These are phyloP conservation scores for Pseudonitzschia pungens DNA, from an alignment of 108 stramenopile genomes.

Conservation along the genomic window DNA sequence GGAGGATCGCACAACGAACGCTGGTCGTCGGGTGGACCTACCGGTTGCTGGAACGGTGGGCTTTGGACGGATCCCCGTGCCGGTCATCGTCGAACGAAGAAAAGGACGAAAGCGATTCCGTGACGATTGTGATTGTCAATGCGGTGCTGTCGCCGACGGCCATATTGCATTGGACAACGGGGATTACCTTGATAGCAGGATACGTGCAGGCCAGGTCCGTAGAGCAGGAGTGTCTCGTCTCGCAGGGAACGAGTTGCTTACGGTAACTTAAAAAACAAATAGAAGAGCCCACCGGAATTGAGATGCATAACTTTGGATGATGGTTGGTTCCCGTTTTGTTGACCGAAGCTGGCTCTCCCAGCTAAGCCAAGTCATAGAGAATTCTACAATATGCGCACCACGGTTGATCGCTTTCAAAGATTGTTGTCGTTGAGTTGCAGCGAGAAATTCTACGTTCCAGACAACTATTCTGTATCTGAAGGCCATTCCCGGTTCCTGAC, in stretches of 20 bases:
- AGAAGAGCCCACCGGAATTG: too few species aligned
- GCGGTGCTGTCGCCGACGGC: constrained; percentile 38
- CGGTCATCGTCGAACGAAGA: constrained; percentile 7
- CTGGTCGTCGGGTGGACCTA: constrained; percentile 41
- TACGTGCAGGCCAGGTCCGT: constrained; percentile 30
- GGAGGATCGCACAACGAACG: constrained; percentile 20
- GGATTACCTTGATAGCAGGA: constrained; percentile 35
- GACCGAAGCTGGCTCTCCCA: too few species aligned
- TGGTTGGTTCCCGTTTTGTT: too few species aligned
- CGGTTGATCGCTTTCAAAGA: too few species aligned
- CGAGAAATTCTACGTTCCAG: too few species aligned
- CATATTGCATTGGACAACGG: constrained; percentile 38
- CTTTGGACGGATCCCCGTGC: constrained; percentile 28
- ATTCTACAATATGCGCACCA: too few species aligned
- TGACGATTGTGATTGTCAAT: constrained; percentile 2
- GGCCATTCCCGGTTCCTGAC: too few species aligned
- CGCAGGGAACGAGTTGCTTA: neutral
- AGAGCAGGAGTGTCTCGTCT: neutral
- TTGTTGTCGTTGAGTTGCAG: too few species aligned
- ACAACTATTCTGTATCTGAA: too few species aligned
- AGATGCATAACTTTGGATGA: too few species aligned
- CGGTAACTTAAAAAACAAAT: too few species aligned
- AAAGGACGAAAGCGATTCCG: constrained; percentile 5
- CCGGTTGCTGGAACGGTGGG: constrained; percentile 40
- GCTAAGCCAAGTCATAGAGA: too few species aligned